phyloP scores from a whole-genome alignment of 2,329 filamentous ascomycete genomes.

The Beauveria sp. region DNA sequence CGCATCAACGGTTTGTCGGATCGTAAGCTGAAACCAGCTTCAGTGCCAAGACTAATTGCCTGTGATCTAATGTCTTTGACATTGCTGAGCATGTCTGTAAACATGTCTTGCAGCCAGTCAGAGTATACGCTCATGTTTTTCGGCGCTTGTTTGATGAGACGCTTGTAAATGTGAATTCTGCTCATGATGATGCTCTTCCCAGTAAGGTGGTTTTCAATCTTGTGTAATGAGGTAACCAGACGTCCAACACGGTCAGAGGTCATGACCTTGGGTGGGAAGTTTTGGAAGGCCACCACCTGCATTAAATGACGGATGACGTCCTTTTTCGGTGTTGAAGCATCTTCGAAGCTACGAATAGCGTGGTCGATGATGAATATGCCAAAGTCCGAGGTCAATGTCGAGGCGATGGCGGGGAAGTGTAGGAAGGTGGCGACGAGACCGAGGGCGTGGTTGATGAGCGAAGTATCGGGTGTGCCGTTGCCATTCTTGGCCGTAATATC shows the following conservation, averaged over 20 bases:
- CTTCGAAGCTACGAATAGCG: constrained; percentile 65
- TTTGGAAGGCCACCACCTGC: constrained; percentile 72
- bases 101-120: constrained; percentile 76
- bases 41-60: constrained; percentile 66
- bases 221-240: constrained; percentile 62
- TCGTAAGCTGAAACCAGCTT: constrained; percentile 62
- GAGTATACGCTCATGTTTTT: constrained; percentile 61
- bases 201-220: constrained; percentile 63
- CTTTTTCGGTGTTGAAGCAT: constrained; percentile 58
- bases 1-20: constrained; percentile 61
- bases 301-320: constrained; percentile 72
- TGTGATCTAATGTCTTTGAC: constrained; percentile 68
- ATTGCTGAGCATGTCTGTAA: constrained; percentile 73
- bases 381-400: constrained; percentile 69
- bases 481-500: constrained; percentile 61
- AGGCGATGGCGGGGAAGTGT: constrained; percentile 62
- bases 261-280: constrained; percentile 68
- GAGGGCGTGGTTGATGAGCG: constrained; percentile 69
- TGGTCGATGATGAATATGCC: constrained; percentile 74
- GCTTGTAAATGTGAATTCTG: constrained; percentile 71
- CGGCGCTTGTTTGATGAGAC: constrained; percentile 64
- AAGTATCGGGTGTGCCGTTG: constrained; percentile 52
- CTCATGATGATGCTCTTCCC: constrained; percentile 77
- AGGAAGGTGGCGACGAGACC: constrained; percentile 72
- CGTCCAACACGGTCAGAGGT: constrained; percentile 61